phyloP scores from a whole-genome alignment of 345 rosid species.

The Microthlaspi erraticum region DNA sequence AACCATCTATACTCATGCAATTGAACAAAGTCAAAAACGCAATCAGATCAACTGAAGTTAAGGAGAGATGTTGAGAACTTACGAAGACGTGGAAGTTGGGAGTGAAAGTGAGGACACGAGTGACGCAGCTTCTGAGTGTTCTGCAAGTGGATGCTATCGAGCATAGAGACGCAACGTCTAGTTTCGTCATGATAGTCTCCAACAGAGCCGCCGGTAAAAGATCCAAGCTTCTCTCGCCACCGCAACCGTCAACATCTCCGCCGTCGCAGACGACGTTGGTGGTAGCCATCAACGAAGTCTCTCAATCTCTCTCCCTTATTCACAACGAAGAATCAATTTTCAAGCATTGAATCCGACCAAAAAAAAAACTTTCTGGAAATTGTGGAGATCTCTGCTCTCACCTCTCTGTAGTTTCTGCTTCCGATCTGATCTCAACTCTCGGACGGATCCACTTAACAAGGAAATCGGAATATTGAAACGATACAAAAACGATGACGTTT shows the following conservation, averaged over 20 bases:
- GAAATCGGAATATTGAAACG: neutral
- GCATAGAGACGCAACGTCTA: conserved; percentile 79
- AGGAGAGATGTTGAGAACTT: conserved; percentile 22
- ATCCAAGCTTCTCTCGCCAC: conserved; percentile 55
- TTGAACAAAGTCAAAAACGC: no score
- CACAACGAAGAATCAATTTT: neutral
- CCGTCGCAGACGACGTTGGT: conserved; percentile 5
- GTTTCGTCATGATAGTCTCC: conserved; percentile 72
- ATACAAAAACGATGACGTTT: neutral
- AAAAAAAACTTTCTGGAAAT: conserved; percentile 1
- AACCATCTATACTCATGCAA: neutral
- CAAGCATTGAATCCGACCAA: neutral
- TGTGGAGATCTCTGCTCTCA: conserved; percentile 23
- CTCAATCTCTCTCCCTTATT: neutral
- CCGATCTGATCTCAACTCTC: conserved; percentile 28
- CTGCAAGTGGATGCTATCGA: conserved; percentile 74
- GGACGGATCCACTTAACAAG: conserved; percentile 23
- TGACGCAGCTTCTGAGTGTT: conserved; percentile 56
- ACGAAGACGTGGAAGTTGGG: conserved; percentile 79
- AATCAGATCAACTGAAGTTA: neutral
- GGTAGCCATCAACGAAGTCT: conserved; percentile 32
- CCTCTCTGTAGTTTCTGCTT: neutral
- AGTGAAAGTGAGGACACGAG: conserved; percentile 75
- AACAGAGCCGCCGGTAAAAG: conserved; percentile 71
- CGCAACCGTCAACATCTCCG: conserved; percentile 30